Evolutionary conservation across 2,329 filamentous ascomycete genomes (phyloP).

Genomic region (Curvularia verruculosa): DNA sequence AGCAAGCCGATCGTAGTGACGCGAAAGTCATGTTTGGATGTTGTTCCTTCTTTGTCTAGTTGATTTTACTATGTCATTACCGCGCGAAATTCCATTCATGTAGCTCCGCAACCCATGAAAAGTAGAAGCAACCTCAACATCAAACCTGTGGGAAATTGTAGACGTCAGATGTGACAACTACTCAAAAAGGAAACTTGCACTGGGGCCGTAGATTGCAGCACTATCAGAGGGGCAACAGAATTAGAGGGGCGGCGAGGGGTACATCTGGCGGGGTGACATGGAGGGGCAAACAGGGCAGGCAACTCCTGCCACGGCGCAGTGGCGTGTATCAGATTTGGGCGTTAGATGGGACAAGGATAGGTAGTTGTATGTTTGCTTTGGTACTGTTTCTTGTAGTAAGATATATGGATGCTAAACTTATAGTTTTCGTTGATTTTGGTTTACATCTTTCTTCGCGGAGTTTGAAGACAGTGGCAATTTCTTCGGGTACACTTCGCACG

Average conservation of each 20-base stretch:
- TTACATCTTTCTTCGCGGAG: background rate
- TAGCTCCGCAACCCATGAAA: background rate
- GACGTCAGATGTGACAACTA: background rate
- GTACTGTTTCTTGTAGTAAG: background rate
- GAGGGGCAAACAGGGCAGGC: constrained; percentile 8
- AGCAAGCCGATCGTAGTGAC: background rate
- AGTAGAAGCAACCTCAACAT: background rate
- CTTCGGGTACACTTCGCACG: too few species aligned
- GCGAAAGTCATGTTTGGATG: background rate
- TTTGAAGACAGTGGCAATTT: background rate
- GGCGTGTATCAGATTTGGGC: background rate
- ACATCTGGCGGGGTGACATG: constrained; percentile 12
- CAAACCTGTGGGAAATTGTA: background rate
- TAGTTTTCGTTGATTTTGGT: too few species aligned
- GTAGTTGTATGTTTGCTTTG: background rate
- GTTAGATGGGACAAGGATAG: background rate
- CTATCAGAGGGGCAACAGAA: constrained; percentile 27
- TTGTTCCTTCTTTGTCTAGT: background rate
- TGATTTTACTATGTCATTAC: background rate
- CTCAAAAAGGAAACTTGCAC: constrained; percentile 3
- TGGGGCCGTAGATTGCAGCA: constrained; percentile 16
- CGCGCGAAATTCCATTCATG: background rate
- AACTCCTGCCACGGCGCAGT: background rate
- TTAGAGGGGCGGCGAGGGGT: constrained; percentile 19
- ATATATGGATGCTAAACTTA: too few species aligned